Conservation (phyloP, 225 moss, liverwort and hornwort species). For the Bryoerythrophyllum caledonicum region DNA sequence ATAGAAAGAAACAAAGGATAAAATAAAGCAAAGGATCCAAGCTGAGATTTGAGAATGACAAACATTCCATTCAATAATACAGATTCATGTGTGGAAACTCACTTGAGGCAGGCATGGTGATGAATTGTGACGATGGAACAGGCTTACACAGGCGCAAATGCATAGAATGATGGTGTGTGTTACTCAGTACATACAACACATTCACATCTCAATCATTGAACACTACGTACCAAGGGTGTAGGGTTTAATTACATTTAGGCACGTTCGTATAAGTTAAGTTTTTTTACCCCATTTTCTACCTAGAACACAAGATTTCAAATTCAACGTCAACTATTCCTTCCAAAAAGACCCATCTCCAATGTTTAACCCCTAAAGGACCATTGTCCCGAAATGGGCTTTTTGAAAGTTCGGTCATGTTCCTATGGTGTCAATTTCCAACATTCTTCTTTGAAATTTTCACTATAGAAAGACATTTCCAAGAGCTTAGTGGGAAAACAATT, state of each 20-base stretch:
- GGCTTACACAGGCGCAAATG: not conserved
- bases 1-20: too few species aligned
- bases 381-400: too few species aligned
- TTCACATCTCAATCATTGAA: slow-evolving; percentile 21
- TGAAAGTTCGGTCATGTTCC: too few species aligned
- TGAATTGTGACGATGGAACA: not conserved
- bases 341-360: not conserved
- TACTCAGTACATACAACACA: not conserved
- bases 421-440: too few species aligned
- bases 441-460: too few species aligned
- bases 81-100: not conserved
- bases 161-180: slow-evolving; percentile 9
- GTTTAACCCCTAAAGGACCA: too few species aligned
- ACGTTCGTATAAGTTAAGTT: too few species aligned
- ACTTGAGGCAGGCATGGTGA: not conserved
- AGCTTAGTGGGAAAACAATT: too few species aligned
- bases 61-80: not conserved
- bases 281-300: too few species aligned
- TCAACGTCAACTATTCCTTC: not conserved
- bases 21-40: not conserved
- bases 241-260: too few species aligned
- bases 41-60: slow-evolving; percentile 1
- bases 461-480: too few species aligned
- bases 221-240: not conserved
- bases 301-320: not conserved